Evolutionary conservation across 306 rosid species (phyloP).

Genomic region (Abrus pulchellus): DNA sequence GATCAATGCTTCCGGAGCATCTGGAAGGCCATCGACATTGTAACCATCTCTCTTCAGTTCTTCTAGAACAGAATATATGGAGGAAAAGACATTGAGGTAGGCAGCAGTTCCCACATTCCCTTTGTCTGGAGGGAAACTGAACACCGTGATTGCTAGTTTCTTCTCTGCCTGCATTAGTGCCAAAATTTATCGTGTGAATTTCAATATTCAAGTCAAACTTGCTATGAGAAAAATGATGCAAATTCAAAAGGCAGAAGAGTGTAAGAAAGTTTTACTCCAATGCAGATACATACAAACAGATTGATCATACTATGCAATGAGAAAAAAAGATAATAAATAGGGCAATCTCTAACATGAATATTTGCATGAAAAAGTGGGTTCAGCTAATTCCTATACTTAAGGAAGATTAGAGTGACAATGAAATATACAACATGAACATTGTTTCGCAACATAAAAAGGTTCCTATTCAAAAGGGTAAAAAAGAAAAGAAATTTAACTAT

Average conservation of each 20-base stretch:
- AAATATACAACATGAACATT: too few relatives aligned
- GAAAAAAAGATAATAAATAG: neutral
- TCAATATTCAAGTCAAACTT: slow-evolving; percentile 37
- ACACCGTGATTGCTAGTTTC: slow-evolving; percentile 90
- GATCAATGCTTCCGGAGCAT: slow-evolving; percentile 89
- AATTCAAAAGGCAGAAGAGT: slow-evolving; percentile 27
- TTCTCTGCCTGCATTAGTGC: slow-evolving; percentile 73
- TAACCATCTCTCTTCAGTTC: slow-evolving; percentile 88
- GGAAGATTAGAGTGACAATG: too few relatives aligned
- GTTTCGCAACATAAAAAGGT: neutral
- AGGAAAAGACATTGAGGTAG: slow-evolving; percentile 91
- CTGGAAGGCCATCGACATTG: slow-evolving; percentile 90
- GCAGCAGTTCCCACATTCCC: slow-evolving; percentile 99
- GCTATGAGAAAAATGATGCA: slow-evolving; percentile 32
- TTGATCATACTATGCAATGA: neutral
- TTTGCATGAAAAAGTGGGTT: too few relatives aligned
- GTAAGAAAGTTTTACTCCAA: slow-evolving; percentile 7
- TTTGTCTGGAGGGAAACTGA: slow-evolving; percentile 99
- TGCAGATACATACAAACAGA: neutral
- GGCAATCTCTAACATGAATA: too few relatives aligned
- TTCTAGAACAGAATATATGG: slow-evolving; percentile 88
- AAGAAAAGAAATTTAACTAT: neutral
- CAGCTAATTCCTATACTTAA: too few relatives aligned
- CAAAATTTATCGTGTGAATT: slow-evolving; percentile 33
- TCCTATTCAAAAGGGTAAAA: neutral